A percentile compares a stretch with the other conserved stretches of the same genome.
phyloP scores from a whole-genome alignment of 2,329 filamentous ascomycete genomes.

The Coleophoma crateriformis region DNA sequence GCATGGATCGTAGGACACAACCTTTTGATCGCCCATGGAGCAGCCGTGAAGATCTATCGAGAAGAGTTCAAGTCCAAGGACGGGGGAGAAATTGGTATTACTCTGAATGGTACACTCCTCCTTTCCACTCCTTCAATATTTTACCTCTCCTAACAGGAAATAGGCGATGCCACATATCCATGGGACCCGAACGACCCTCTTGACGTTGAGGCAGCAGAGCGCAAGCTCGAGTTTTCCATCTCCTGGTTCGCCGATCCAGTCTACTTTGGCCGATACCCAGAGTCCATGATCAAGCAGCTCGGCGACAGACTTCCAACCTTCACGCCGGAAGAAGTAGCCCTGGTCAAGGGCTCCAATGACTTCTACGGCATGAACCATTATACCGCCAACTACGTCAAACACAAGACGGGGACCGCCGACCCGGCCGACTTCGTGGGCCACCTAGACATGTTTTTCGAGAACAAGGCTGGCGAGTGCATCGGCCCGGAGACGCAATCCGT shows the following conservation, averaged over 20 bases:
- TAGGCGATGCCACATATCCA: constrained; percentile 73
- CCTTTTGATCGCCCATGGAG: constrained; percentile 72
- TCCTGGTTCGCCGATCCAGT: constrained; percentile 86
- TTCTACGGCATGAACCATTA: constrained; percentile 97
- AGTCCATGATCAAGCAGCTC: constrained; percentile 76
- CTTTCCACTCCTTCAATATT: too few species aligned
- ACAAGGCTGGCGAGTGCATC: constrained; percentile 68
- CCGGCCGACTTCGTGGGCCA: constrained; percentile 69
- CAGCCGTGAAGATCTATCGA: constrained; percentile 76
- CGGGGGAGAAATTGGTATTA: constrained; percentile 79
- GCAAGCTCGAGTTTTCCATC: constrained; percentile 84
- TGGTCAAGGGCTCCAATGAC: constrained; percentile 84
- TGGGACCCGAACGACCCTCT: constrained; percentile 73
- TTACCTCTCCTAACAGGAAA: neutral
- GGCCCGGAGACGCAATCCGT: constrained; percentile 77
- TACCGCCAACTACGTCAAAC: constrained; percentile 80
- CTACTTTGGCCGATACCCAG: constrained; percentile 79
- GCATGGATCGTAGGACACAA: constrained; percentile 81
- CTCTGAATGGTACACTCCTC: constrained; percentile 61
- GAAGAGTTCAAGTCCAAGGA: constrained; percentile 71
- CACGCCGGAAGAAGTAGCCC: constrained; percentile 62
- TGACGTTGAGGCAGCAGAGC: constrained; percentile 70
- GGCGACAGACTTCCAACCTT: constrained; percentile 72
- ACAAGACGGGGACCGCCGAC: constrained; percentile 55
- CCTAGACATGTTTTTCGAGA: constrained; percentile 64